Evolutionary conservation across 129 eudicot species (phyloP).

Genomic region (Pseudognaphalium luteoalbum): DNA sequence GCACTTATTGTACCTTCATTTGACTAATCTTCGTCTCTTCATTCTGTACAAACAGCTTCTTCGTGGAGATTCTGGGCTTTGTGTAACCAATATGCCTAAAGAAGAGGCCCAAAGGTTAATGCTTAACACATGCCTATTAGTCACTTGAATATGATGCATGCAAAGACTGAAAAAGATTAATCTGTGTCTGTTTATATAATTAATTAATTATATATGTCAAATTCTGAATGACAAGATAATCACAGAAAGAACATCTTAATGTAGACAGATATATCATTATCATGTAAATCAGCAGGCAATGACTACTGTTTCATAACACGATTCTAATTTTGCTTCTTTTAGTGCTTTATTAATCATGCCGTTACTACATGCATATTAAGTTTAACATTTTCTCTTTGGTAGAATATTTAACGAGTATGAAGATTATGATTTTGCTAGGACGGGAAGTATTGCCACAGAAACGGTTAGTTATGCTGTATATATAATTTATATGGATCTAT

Average conservation of each 20-base stretch:
- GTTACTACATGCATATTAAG: background rate
- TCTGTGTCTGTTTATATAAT: background rate
- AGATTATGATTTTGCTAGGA: constrained; percentile 88
- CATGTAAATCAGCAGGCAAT: background rate
- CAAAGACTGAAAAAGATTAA: background rate
- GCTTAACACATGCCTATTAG: background rate
- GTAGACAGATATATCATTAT: background rate
- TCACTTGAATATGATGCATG: background rate
- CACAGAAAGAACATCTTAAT: background rate
- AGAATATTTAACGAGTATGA: constrained; percentile 72
- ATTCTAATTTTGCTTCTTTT: background rate
- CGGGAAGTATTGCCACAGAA: constrained; percentile 75
- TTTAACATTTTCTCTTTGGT: constrained; percentile 5
- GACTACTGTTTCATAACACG: background rate
- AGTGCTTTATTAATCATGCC: background rate
- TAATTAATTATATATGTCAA: too few relatives aligned
- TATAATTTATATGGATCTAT: background rate
- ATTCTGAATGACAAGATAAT: background rate
- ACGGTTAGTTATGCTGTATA: constrained; percentile 34
- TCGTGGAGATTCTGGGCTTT: constrained; percentile 87
- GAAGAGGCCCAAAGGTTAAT: constrained; percentile 80
- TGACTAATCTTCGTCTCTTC: background rate
- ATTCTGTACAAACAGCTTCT: constrained; percentile 57
- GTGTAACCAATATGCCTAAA: constrained; percentile 68
- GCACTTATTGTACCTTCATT: background rate